Base-by-base conservation (phyloP, 345 rosid genomes). In the Hypericum perforatum region DNA sequence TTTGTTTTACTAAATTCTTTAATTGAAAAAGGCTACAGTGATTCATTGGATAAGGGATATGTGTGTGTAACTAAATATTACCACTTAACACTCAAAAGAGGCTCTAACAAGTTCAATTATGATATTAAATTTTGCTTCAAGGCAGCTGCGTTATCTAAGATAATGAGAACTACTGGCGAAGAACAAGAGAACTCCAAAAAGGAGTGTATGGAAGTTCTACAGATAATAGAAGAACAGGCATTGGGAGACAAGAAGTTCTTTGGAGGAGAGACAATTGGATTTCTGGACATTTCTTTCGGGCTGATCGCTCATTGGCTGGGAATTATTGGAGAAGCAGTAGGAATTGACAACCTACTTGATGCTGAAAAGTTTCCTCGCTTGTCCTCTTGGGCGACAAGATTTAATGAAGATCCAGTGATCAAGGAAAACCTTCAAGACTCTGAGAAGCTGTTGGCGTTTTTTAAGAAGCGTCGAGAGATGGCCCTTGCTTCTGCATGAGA, bases 191-290 rank as follows among this genome's bases (percentile, higher is more conserved):
- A 54, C 42, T 60, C 55, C 11, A 42, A 7, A 1, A 55, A 41
- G n/a, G 60, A 62, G 41, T 0, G 9, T 0, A 0, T 11, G 41
- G 49, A 55, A 10, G 12, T 39, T 37, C 42, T 62, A 9, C 44
- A 40, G 42, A 41, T 9, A 2, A 6, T 62, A 7, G 66, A 62
- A 41, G 66, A 55, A 15, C 13, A 55, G 7, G 54, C 14, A 7
- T 49, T 62, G 0, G 60, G 60, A 3, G 66, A 54, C 3, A 62
- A 62, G 11, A 54, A 14, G 29, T 62, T 54, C 7, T 56, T 55
- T n/a, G 54, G 60, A 0, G 66, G 66, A 7, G 66, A 62, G 0
- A 5, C 39, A 11, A 29, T 62, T 15, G 37, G 29, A 6, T 12
- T 55, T 0, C 54, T 55, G 2, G 66, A 62, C 54, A 13, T 62